These are phyloP conservation scores for Phytophthora pinifolia DNA, from an alignment of 352 stramenopile species.

Conservation along the genomic window DNA sequence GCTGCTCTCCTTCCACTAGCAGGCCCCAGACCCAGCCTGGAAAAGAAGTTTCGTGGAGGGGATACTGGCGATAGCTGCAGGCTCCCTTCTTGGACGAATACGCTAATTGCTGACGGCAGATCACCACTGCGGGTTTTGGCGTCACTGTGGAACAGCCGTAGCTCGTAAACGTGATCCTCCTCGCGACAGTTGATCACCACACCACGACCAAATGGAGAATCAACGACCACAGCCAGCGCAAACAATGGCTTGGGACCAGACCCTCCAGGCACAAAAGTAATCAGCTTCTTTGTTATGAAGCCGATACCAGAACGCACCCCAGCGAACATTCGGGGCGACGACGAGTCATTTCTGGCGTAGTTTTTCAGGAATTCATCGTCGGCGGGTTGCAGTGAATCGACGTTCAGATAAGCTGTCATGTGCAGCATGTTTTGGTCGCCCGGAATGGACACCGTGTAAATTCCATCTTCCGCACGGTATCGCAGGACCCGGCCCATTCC, in stretches of 20 bases:
- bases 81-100: constrained; percentile 45
- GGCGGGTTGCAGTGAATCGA: constrained; percentile 48
- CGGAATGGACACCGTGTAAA: constrained; percentile 67
- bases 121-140: neutral
- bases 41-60: constrained; percentile 59
- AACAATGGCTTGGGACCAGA: too few species aligned
- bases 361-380: constrained; percentile 37
- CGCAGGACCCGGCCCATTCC: constrained; percentile 62
- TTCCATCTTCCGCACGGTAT: constrained; percentile 67
- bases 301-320: constrained; percentile 71
- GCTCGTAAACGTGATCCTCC: constrained; percentile 50
- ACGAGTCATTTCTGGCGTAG: constrained; percentile 21
- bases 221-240: constrained; percentile 28
- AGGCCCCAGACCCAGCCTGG: constrained; percentile 34
- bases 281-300: constrained; percentile 82
- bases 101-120: constrained; percentile 2
- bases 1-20: constrained; percentile 16
- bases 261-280: constrained; percentile 56
- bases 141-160: constrained; percentile 45
- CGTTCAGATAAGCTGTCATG: constrained; percentile 48
- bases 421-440: constrained; percentile 40
- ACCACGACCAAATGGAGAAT: constrained; percentile 59
- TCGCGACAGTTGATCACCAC: constrained; percentile 53
- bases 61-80: constrained; percentile 41
- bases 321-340: constrained; percentile 71